Evolutionary conservation across 2,329 filamentous ascomycete species (phyloP).

Genomic region (Cytospora piceicola): DNA sequence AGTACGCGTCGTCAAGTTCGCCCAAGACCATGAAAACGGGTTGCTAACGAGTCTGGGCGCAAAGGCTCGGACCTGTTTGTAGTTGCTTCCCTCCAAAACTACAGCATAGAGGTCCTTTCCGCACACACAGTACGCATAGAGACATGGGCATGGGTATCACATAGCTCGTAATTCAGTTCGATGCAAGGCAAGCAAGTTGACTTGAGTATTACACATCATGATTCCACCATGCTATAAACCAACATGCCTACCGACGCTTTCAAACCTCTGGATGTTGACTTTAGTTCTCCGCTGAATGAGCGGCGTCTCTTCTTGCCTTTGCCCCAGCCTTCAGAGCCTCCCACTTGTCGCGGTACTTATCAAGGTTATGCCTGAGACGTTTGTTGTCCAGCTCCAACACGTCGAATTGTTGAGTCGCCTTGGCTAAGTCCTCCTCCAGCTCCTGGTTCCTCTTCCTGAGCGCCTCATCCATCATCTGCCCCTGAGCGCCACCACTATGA

Average conservation of each 20-base stretch:
- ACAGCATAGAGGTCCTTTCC: background rate
- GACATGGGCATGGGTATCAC: background rate
- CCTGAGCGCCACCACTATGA: slow-evolving; percentile 35
- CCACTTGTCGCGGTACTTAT: slow-evolving; percentile 65
- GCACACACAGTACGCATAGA: background rate
- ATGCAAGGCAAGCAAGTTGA: background rate
- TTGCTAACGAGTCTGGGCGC: background rate
- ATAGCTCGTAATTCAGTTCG: background rate
- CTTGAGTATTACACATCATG: background rate
- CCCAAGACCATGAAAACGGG: background rate
- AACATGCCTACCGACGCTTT: slow-evolving; percentile 2
- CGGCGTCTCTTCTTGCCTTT: slow-evolving; percentile 56
- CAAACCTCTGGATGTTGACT: background rate
- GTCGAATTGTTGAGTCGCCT: slow-evolving; percentile 63
- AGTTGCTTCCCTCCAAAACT: background rate
- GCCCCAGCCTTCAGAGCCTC: slow-evolving; percentile 64
- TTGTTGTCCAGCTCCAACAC: slow-evolving; percentile 66
- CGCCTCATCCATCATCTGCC: slow-evolving; percentile 49
- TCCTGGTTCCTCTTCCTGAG: slow-evolving; percentile 60
- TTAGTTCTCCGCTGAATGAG: slow-evolving; percentile 27
- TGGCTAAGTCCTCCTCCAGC: slow-evolving; percentile 67
- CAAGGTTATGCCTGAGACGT: slow-evolving; percentile 59
- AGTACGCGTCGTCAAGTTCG: background rate
- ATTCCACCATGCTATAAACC: background rate
- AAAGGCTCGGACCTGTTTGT: background rate